Evolutionary conservation across 2,329 filamentous ascomycete genomes (phyloP), one percentile per base, ranked within the genome.

Genomic region (Hyphodiscus sp.): DNA sequence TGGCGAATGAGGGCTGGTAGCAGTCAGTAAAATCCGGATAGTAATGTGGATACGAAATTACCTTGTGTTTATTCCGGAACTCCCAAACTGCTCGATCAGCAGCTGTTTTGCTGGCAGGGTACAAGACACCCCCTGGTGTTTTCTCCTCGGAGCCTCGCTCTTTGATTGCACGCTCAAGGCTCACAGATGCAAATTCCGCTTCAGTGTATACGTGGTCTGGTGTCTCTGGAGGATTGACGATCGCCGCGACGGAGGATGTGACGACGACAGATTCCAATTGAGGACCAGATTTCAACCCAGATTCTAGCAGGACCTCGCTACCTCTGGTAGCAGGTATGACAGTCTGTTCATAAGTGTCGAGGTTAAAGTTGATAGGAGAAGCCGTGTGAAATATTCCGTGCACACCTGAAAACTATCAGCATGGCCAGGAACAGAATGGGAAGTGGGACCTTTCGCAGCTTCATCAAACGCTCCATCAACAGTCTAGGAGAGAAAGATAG

Each of bases 251-350:
- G 1, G 70, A 73, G 18, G 68, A 71, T 0, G 72, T 74, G 41
- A 71, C 58, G 4, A 77, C 70, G 29, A 76, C 70, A 1, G 71
- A 65, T 51, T 68, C 69, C 0, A 78, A 65, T 5, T 64, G 64
- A 0, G 69, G 56, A 1, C 66, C 68, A 2, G 60, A 57, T 57
- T 69, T 69, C 26, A 65, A 57, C 0, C 68, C 67, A 1, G 59
- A 59, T 26, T 59, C 56, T 2, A 70, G 67, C 7, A 67, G 29
- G 0, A 58, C 58, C 11, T 64, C 62, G 4, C 61, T 65, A 1
- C 68, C 63, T 20, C 58, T 59, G 6, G 65, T 59, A 5, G 65
- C 60, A 6, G 57, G 51, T 11, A 56, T 55, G 20, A 69, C 62
- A 23, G 58, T 58, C 7, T 61, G 41, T 41, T 67, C 63, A 56